Evolutionary conservation across 2,329 filamentous ascomycete species (phyloP), one percentile per base, ranked within the genome.

Genomic region (Epichloe sylvatica): DNA sequence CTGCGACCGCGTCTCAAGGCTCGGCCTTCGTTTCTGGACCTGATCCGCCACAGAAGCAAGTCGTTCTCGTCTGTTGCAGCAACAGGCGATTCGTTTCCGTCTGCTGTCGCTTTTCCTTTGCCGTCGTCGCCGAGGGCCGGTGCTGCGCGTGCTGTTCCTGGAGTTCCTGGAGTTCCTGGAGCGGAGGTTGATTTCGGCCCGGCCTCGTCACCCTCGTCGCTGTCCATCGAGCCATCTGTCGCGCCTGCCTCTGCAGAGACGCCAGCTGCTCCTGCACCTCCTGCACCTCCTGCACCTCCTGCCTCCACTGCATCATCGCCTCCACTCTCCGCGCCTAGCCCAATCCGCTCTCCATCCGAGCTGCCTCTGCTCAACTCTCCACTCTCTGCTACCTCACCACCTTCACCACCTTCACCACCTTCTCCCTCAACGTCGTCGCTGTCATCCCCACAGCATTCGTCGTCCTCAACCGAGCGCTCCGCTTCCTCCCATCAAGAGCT

Each of bases 1-100:
- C 65, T 76, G 51, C 67, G 66, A 51, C 71, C 71, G 48, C 67
- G 66, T 53, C 65, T 77, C 56, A 71, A 67, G 71, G 70, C 72
- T 58, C 69, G 73, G 65, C 73, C 70, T 57, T 76, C 73, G 54
- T 63, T 77, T 56, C 69, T 77, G 62, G 74, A 77, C 53, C 67
- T 77, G 52, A 64, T 72, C 55, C 65, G 67, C 53, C 59, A 65
- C 56, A 59, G 60, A 52, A 64, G 59, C 59, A 58, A 59, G 57
- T 51, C 51, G 30, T 43, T 23, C 19, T 47, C 49, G 23, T 49
- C 47, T 39, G 46, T 17, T 30, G 25, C 46, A 12, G 46, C 37
- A 36, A 40, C 23, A 30, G 23, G 39, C 39, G 50, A 49, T n/a
- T 17, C 37, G 33, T 23, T 49, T 21, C 23, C 46, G 25, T 49